Conservation (phyloP, 768 basidiomycete genomes). For the Boletus coccyginus region DNA sequence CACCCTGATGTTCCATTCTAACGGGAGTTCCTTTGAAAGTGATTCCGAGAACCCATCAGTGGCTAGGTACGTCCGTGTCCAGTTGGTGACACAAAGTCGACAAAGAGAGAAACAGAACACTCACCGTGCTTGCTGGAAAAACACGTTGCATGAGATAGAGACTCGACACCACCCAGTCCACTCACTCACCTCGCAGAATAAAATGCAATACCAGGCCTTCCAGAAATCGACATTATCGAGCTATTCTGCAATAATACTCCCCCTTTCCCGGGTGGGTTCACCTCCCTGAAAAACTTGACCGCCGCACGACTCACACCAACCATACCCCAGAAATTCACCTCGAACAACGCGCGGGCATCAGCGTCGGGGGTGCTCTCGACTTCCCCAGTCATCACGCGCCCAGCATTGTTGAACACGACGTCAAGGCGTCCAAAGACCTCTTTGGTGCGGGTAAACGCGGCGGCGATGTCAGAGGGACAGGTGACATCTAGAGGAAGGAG, state of each 20-base stretch:
- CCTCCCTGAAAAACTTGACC: constrained; percentile 31
- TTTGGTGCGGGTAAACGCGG: constrained; percentile 32
- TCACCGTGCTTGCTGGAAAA: constrained; percentile 5
- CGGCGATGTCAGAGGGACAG: constrained; percentile 24
- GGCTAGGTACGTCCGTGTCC: background rate
- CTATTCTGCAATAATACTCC: constrained; percentile 8
- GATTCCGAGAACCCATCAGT: constrained; percentile 3
- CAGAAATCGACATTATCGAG: background rate
- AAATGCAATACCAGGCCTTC: background rate
- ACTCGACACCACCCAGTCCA: background rate
- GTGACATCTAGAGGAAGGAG: constrained; percentile 39
- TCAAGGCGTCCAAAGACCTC: constrained; percentile 38
- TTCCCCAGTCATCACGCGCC: constrained; percentile 26
- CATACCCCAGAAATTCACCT: constrained; percentile 24
- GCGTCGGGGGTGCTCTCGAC: constrained; percentile 33
- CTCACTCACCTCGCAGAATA: constrained; percentile 2
- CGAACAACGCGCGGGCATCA: constrained; percentile 31
- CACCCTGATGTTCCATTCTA: constrained; percentile 15
- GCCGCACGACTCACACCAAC: constrained; percentile 19
- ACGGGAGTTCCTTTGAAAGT: constrained; percentile 5
- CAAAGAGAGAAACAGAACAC: background rate
- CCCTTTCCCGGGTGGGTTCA: constrained; percentile 17
- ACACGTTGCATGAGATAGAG: background rate
- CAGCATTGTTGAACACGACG: constrained; percentile 44
- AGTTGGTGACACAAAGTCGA: background rate